Percentiles rank a stretch among this genome's conserved stretches.
Conservation (phyloP, 78 protist genomes). For the Pelomyxa schiedti region DNA sequence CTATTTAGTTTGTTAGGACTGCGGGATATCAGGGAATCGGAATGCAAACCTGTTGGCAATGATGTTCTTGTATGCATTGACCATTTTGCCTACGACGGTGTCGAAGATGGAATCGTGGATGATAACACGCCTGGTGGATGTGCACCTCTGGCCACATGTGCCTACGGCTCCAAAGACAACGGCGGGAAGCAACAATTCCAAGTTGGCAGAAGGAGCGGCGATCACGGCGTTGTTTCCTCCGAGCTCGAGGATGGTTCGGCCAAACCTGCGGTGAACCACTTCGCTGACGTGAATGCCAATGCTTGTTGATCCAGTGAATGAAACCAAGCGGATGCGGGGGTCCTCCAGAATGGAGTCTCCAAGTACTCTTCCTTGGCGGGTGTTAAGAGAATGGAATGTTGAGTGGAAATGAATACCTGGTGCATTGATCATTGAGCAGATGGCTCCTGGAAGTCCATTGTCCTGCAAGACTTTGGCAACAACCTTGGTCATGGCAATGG, state of each 20-base stretch:
- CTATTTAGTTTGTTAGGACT: too few species aligned
- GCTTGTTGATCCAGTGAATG: slow-evolving; percentile 80
- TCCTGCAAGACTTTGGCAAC: slow-evolving; percentile 54
- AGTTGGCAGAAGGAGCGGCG: slow-evolving; percentile 70
- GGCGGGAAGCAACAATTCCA: slow-evolving; percentile 62
- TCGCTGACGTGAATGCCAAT: slow-evolving; percentile 52
- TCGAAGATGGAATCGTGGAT: slow-evolving; percentile 73
- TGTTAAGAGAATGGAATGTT: too few species aligned
- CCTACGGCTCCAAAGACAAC: slow-evolving; percentile 76
- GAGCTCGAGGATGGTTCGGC: slow-evolving; percentile 67
- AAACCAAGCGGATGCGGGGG: slow-evolving; percentile 53
- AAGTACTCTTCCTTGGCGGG: too few species aligned
- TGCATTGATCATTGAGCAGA: slow-evolving; percentile 46
- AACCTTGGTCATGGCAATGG: slow-evolving; percentile 65
- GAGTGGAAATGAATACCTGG: slow-evolving; percentile 55
- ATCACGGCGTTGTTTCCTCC: slow-evolving; percentile 89
- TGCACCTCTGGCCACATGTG: slow-evolving; percentile 88
- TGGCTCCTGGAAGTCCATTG: slow-evolving; percentile 45
- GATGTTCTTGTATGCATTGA: slow-evolving; percentile 48
- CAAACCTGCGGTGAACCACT: slow-evolving; percentile 59
- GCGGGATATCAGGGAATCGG: slow-evolving; percentile 61
- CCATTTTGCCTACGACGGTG: slow-evolving; percentile 39
- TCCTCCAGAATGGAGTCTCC: slow-evolving; percentile 63
- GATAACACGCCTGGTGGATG: slow-evolving; percentile 63
- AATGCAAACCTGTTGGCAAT: slow-evolving; percentile 62